Conservation (phyloP, 495 filamentous ascomycete species). For the Chaetomium cochliodes region DNA sequence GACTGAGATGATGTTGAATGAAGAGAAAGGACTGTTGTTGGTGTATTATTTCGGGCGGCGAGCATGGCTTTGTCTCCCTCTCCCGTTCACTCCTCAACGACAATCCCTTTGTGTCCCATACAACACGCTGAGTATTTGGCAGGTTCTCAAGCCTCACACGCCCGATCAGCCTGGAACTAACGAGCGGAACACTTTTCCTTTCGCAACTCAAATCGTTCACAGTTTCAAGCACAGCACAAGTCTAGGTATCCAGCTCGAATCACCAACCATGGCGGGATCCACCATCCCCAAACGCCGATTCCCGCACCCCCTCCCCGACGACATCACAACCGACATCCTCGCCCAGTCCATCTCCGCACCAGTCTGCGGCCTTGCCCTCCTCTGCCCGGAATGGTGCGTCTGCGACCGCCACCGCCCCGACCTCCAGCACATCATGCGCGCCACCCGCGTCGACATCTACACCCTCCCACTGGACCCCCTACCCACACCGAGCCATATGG, state of each 20-base stretch:
- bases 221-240: background rate
- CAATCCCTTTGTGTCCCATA: background rate
- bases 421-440: slow-evolving; percentile 15
- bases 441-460: slow-evolving; percentile 22
- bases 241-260: background rate
- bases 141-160: background rate
- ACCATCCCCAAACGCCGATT: background rate
- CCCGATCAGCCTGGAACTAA: no score
- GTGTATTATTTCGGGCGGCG: background rate
- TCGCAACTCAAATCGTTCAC: no score
- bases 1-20: background rate
- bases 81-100: background rate
- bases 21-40: background rate
- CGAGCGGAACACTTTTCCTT: no score
- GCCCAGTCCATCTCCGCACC: background rate
- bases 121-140: slow-evolving; percentile 1
- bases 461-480: background rate
- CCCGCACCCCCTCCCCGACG: slow-evolving; percentile 11
- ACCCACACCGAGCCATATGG: background rate
- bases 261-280: background rate
- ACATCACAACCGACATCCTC: slow-evolving; percentile 20
- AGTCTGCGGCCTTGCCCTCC: slow-evolving; percentile 14
- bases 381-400: slow-evolving; percentile 21
- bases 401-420: slow-evolving; percentile 3
- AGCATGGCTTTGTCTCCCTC: background rate